Conservation (phyloP, 768 basidiomycete genomes). For the Psilocybe tampanensis region DNA sequence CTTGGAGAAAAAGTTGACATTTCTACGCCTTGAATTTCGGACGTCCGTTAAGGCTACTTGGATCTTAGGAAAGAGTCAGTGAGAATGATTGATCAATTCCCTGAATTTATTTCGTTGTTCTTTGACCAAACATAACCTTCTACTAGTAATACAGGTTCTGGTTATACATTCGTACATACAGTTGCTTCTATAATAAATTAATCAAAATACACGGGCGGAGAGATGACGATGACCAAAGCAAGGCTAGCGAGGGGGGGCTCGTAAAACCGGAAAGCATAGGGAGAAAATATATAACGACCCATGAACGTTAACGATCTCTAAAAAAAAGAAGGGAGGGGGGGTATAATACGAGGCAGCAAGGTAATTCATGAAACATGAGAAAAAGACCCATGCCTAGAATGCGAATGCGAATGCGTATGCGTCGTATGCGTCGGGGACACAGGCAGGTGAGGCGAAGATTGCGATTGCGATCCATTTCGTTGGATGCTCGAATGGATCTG, state of each 20-base stretch:
- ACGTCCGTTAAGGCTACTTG: no score
- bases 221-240: not conserved
- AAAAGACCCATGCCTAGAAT: constrained; percentile 10
- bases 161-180: no score
- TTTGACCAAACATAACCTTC: not conserved
- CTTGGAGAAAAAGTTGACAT: no score
- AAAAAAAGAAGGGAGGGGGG: no score
- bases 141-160: not conserved
- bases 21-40: no score
- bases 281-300: no score
- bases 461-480: constrained; percentile 39
- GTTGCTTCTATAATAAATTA: not conserved
- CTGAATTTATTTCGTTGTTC: not conserved
- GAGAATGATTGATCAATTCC: not conserved
- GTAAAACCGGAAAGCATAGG: not conserved
- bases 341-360: constrained; percentile 4
- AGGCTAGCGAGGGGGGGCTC: not conserved
- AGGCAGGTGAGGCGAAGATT: constrained; percentile 39
- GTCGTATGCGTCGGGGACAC: constrained; percentile 11
- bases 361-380: constrained; percentile 16
- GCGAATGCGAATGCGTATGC: no score
- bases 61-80: no score
- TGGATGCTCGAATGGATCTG: constrained; percentile 49
- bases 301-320: no score
- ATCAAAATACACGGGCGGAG: not conserved